These are phyloP conservation scores for Exophiala sideris DNA, from an alignment of 2,329 filamentous ascomycete species.

Conservation along the genomic window DNA sequence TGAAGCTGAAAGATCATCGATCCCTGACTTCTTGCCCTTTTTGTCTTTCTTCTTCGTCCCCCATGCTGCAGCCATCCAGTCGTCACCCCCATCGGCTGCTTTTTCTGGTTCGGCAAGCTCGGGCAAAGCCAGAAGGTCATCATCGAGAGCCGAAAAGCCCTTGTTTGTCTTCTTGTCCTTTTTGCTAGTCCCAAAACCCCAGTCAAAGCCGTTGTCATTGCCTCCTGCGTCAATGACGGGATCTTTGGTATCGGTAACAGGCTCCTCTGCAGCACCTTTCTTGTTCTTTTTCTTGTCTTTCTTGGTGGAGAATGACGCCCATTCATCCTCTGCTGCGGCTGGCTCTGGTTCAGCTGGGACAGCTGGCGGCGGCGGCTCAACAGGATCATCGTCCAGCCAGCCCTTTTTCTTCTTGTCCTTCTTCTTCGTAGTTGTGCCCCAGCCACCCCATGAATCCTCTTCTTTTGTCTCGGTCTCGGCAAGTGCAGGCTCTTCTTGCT, in stretches of 20 bases:
- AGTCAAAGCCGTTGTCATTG: constrained; percentile 20
- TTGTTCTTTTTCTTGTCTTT: constrained; percentile 36
- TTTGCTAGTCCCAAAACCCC: constrained; percentile 39
- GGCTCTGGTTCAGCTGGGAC: constrained; percentile 29
- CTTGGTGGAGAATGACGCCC: constrained; percentile 20
- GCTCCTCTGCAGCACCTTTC: constrained; percentile 25
- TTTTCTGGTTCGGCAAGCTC: constrained; percentile 31
- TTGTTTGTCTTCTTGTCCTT: constrained; percentile 39
- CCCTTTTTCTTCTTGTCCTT: constrained; percentile 44
- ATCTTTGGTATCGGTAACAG: constrained; percentile 17
- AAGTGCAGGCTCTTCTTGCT: constrained; percentile 33
- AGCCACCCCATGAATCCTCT: constrained; percentile 34
- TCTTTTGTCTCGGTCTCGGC: constrained; percentile 28
- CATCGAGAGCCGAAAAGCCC: constrained; percentile 30
- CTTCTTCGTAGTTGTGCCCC: constrained; percentile 41
- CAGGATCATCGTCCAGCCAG: constrained; percentile 20
- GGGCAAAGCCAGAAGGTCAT: constrained; percentile 31
- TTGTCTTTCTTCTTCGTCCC: constrained; percentile 43
- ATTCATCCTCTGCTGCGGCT: constrained; percentile 31
- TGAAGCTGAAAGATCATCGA: constrained; percentile 30
- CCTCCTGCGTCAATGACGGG: constrained; percentile 7
- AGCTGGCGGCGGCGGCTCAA: constrained; percentile 25
- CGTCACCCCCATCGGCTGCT: constrained; percentile 35
- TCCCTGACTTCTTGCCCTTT: constrained; percentile 34
- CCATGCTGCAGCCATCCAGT: constrained; percentile 35